Conservation (phyloP, 495 filamentous ascomycete species). For the Hyphodiscus hymeniophilus region DNA sequence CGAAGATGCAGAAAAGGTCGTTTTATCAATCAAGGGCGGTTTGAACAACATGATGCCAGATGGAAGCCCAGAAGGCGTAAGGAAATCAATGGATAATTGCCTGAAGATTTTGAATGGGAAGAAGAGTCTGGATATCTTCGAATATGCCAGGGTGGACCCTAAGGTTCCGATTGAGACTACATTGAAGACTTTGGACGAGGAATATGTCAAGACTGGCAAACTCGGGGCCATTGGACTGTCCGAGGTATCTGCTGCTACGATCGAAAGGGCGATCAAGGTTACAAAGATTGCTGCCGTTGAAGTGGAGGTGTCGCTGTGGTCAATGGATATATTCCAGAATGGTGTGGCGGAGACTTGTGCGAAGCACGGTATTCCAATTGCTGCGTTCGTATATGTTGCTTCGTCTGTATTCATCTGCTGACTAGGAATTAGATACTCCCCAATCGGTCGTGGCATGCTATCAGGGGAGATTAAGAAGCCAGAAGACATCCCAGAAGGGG, state of each 20-base stretch:
- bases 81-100: slow-evolving; percentile 58
- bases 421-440: slow-evolving; percentile 24
- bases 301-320: slow-evolving; percentile 68
- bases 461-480: slow-evolving; percentile 52
- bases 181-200: slow-evolving; percentile 41
- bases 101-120: slow-evolving; percentile 57
- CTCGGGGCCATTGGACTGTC: slow-evolving; percentile 70
- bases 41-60: slow-evolving; percentile 16
- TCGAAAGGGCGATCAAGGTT: slow-evolving; percentile 61
- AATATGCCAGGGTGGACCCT: slow-evolving; percentile 64
- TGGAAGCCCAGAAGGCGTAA: slow-evolving; percentile 53
- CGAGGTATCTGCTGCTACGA: slow-evolving; percentile 66
- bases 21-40: slow-evolving; percentile 59
- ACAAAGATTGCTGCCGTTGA: slow-evolving; percentile 69
- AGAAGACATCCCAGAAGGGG: slow-evolving; percentile 53
- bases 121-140: slow-evolving; percentile 78
- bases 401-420: slow-evolving; percentile 21
- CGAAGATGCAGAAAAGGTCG: slow-evolving; percentile 55
- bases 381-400: slow-evolving; percentile 41
- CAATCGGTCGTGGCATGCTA: slow-evolving; percentile 26
- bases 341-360: slow-evolving; percentile 65
- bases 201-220: slow-evolving; percentile 63
- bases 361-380: slow-evolving; percentile 60
- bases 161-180: slow-evolving; percentile 43
- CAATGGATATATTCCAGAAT: slow-evolving; percentile 61